These are phyloP conservation scores for Penium margaritaceum DNA, from an alignment of 139 green algal genomes.

Conservation along the genomic window DNA sequence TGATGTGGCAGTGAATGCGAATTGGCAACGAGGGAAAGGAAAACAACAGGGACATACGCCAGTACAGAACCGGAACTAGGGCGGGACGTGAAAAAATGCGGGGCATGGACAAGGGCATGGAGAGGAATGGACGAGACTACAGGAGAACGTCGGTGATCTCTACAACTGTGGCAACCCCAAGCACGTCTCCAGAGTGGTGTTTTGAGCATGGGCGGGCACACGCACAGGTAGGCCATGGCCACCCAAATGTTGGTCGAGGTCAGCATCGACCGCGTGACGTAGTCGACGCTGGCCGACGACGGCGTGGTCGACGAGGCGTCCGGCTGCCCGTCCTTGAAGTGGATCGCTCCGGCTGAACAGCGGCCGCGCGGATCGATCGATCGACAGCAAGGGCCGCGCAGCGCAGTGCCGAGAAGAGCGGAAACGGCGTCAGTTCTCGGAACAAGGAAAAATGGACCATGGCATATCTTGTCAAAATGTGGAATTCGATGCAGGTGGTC, in stretches of 20 bases:
- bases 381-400: neutral
- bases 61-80: too few relatives aligned
- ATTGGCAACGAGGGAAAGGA: too few relatives aligned
- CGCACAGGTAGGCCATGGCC: constrained; percentile 25
- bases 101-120: neutral
- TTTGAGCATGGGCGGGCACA: too few relatives aligned
- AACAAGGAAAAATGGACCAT: constrained; percentile 6
- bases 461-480: too few relatives aligned
- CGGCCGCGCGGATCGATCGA: neutral
- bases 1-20: too few relatives aligned
- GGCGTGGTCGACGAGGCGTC: neutral
- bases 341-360: neutral
- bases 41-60: too few relatives aligned
- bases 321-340: neutral
- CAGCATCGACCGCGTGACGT: constrained; percentile 15
- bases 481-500: too few relatives aligned
- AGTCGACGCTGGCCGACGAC: constrained; percentile 6
- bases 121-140: too few relatives aligned
- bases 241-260: constrained; percentile 17
- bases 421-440: neutral
- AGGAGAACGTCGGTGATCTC: too few relatives aligned
- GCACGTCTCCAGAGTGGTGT: too few relatives aligned
- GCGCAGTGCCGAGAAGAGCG: neutral
- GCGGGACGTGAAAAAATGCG: neutral
- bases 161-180: too few relatives aligned